A percentile compares a stretch with the other conserved stretches of the same genome.
Evolutionary conservation across 306 rosid genomes (phyloP).

Genomic region (Gleditsia sinensis): DNA sequence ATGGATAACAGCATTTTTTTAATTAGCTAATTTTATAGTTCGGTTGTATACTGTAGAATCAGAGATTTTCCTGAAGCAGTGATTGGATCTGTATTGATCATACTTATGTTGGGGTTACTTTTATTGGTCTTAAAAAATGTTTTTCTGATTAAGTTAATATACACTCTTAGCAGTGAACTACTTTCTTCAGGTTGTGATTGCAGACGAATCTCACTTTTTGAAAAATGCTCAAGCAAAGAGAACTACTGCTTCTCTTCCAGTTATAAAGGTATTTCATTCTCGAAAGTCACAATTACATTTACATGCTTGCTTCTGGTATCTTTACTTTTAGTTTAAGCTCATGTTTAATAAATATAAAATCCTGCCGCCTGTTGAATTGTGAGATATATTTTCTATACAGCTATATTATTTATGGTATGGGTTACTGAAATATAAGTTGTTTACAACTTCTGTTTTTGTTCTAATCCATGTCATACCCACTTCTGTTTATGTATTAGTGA

Average conservation of each 20-base stretch:
- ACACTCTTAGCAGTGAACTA: constrained; percentile 35
- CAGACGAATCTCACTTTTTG: constrained; percentile 93
- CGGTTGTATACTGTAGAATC: constrained; percentile 1
- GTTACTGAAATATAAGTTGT: neutral
- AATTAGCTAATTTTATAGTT: neutral
- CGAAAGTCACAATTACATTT: constrained; percentile 25
- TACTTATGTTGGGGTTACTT: neutral
- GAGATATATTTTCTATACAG: neutral
- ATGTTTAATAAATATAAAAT: constrained; percentile 10
- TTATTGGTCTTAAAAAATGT: neutral
- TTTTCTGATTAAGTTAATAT: neutral
- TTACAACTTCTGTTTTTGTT: neutral
- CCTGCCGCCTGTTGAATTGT: neutral
- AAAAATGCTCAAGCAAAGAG: constrained; percentile 99
- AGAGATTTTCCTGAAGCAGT: constrained; percentile 15
- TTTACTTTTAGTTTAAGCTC: constrained; percentile 7
- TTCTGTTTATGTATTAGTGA: neutral
- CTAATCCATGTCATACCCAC: neutral
- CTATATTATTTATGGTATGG: neutral
- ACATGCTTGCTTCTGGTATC: constrained; percentile 26
- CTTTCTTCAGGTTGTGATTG: constrained; percentile 88
- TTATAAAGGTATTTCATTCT: constrained; percentile 69
- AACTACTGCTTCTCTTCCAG: constrained; percentile 82
- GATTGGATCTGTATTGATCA: neutral
- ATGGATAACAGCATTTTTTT: neutral